Evolutionary conservation across 805 yeast genomes (phyloP).

Genomic region (Sugiyamaella smithiae): DNA sequence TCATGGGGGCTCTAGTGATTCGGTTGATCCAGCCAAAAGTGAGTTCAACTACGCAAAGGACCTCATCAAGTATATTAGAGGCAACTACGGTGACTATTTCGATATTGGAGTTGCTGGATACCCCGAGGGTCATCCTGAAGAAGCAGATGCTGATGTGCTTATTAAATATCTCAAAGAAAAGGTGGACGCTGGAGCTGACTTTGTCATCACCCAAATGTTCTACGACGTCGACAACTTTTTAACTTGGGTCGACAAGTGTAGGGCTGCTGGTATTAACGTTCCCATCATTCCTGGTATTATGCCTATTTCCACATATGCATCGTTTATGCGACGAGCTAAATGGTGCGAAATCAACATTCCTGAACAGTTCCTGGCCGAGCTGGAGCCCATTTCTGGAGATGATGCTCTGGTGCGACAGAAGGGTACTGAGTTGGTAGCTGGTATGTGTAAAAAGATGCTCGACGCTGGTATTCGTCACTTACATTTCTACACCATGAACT

Average conservation of each 20-base stretch:
- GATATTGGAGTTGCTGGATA: conserved; percentile 96
- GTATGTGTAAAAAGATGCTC: conserved; percentile 73
- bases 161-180: conserved; percentile 73
- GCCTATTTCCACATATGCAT: conserved; percentile 96
- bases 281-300: conserved; percentile 97
- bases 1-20: conserved; percentile 20
- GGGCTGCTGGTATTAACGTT: conserved; percentile 68
- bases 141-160: conserved; percentile 51
- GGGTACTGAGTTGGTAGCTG: conserved; percentile 78
- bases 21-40: conserved; percentile 33
- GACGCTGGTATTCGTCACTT: conserved; percentile 74
- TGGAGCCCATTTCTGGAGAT: conserved; percentile 85
- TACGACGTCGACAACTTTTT: conserved; percentile 87
- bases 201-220: conserved; percentile 95
- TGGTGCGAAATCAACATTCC: conserved; percentile 92
- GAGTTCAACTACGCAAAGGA: conserved; percentile 86
- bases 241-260: conserved; percentile 70
- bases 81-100: conserved; percentile 80
- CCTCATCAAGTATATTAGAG: conserved; percentile 70
- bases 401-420: conserved; percentile 81
- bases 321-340: conserved; percentile 87
- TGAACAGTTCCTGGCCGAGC: conserved; percentile 57
- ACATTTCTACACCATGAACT: conserved; percentile 96
- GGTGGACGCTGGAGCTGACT: conserved; percentile 91
- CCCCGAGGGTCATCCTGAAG: conserved; percentile 97